Percentiles rank a stretch among this genome's conserved stretches.
phyloP scores from a whole-genome alignment of 257 asterid genomes.

The Echium plantagineum region DNA sequence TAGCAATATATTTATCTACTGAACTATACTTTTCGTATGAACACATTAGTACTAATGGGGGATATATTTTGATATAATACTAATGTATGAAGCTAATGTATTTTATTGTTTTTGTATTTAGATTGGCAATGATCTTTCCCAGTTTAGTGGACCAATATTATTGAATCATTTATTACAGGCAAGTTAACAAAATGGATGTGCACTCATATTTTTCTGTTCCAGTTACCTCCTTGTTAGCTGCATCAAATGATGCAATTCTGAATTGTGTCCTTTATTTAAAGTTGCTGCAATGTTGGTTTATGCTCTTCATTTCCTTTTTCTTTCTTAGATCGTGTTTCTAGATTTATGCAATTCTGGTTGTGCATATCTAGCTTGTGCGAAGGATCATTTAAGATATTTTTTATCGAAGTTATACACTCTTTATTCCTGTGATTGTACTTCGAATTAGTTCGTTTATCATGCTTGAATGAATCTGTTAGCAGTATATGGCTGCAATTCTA shows the following conservation, averaged over 20 bases:
- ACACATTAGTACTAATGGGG: not conserved
- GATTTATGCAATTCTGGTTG: not conserved
- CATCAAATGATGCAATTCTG: not conserved
- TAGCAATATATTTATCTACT: not conserved
- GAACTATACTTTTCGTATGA: not conserved
- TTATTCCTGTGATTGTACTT: not conserved
- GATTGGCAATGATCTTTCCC: conserved; percentile 82
- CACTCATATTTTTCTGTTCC: not conserved
- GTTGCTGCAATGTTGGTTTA: no score
- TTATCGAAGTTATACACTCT: not conserved
- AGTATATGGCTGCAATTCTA: not conserved
- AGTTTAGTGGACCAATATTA: conserved; percentile 75
- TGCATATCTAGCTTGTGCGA: not conserved
- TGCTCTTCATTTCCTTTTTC: not conserved
- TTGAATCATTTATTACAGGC: conserved; percentile 72
- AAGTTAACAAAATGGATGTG: not conserved
- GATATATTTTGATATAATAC: not conserved
- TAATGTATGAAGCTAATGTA: not conserved
- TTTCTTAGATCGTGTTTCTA: not conserved
- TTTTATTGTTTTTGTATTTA: conserved; percentile 16
- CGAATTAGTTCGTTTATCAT: not conserved
- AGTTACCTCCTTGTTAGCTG: not conserved
- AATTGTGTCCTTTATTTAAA: not conserved
- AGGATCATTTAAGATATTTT: not conserved
- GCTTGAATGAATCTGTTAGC: not conserved